Evolutionary conservation across 1,139 yeast genomes (phyloP).

Genomic region (Zygosaccharomyces pseudobailii): DNA sequence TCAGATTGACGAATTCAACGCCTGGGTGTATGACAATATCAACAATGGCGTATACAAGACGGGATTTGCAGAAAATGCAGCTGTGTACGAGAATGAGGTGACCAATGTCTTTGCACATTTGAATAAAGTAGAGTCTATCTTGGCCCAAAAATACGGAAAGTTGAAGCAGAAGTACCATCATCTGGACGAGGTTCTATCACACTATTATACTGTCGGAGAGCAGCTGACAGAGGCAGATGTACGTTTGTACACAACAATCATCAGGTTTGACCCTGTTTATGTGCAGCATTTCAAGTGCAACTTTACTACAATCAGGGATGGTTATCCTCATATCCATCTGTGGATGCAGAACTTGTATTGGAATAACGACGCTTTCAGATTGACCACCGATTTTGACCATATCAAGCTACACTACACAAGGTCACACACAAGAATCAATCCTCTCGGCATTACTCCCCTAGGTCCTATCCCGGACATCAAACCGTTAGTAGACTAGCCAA

Average conservation of each 20-base stretch:
- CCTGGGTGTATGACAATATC: slow-evolving; percentile 80
- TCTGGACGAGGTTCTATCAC: slow-evolving; percentile 23
- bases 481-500: slow-evolving; percentile 31
- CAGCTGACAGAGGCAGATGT: slow-evolving; percentile 85
- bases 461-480: slow-evolving; percentile 83
- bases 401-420: slow-evolving; percentile 82
- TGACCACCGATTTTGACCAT: slow-evolving; percentile 82
- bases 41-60: slow-evolving; percentile 94
- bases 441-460: slow-evolving; percentile 74
- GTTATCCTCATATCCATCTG: slow-evolving; percentile 71
- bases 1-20: slow-evolving; percentile 71
- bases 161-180: slow-evolving; percentile 32
- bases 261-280: slow-evolving; percentile 87
- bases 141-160: slow-evolving; percentile 43
- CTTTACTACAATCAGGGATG: slow-evolving; percentile 70
- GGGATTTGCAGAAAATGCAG: slow-evolving; percentile 84
- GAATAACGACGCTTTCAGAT: slow-evolving; percentile 70
- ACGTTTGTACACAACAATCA: slow-evolving; percentile 74
- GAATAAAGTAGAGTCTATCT: slow-evolving; percentile 68
- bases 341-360: slow-evolving; percentile 86
- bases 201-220: slow-evolving; percentile 49
- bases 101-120: slow-evolving; percentile 59
- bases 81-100: slow-evolving; percentile 73
- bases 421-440: slow-evolving; percentile 76
- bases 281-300: slow-evolving; percentile 95